Conservation (phyloP, 148 eudicot genomes). For the Agrostemma githago region DNA sequence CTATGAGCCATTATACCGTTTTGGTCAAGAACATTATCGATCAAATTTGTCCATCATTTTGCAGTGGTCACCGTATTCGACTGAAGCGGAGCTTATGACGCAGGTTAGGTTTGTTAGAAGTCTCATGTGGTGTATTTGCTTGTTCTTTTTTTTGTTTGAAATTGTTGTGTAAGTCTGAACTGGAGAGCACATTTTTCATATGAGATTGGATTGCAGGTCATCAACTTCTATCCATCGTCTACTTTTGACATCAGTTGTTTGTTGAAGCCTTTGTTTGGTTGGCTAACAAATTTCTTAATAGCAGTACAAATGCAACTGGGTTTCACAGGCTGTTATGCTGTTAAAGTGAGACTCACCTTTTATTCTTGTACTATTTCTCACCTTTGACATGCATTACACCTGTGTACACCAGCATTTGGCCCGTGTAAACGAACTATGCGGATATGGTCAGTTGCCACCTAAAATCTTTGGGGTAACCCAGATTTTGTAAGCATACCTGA, state of each 20-base stretch:
- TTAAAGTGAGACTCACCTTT: not conserved
- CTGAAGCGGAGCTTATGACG: constrained; percentile 63
- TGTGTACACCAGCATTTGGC: not conserved
- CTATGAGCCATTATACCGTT: constrained; percentile 33
- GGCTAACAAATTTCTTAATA: not conserved
- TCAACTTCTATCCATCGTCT: not conserved
- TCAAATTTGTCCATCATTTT: constrained; percentile 59
- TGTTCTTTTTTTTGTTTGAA: not conserved
- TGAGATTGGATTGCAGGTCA: not conserved
- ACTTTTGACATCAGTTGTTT: not conserved
- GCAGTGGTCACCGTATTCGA: constrained; percentile 86
- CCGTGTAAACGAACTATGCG: not conserved
- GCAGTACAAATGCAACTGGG: not conserved
- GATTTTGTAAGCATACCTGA: not conserved
- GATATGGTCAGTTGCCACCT: no score
- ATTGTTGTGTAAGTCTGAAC: not conserved
- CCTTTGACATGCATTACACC: not conserved
- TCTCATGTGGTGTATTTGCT: not conserved
- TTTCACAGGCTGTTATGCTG: not conserved
- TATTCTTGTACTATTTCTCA: not conserved
- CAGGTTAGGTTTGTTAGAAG: constrained; percentile 38
- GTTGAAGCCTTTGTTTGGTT: not conserved
- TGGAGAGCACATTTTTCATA: not conserved
- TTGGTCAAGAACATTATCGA: constrained; percentile 35
- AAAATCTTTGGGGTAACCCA: not conserved